Base-by-base conservation (phyloP, 176 grass and related monocot species). In the Carex littledalei region DNA sequence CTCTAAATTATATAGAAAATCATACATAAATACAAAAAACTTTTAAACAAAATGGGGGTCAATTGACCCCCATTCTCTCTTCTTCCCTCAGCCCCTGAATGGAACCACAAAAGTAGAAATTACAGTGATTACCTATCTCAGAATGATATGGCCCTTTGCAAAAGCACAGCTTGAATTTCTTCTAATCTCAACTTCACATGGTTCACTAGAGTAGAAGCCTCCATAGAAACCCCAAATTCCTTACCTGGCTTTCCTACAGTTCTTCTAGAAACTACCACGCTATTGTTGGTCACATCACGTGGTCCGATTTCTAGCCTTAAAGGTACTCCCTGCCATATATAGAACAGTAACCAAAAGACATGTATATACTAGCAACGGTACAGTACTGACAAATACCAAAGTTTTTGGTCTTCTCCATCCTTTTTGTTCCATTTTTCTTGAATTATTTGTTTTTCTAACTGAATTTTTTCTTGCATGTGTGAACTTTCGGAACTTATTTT, bases 171-270 rank as follows among this genome's bases (percentile, higher is more conserved):
- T 80, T 99, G 96, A 79, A 95, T 99, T 69, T 99, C 96, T 70
- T 95, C 96, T 85, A 99, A 89, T 41, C 88, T 90, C 17, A 83
- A 85, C 77, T 95, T 95, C 80, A 98, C 79, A 89, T 95, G 89
- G 24, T 86, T 81, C 74, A 94, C 75, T 86, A 98, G 80, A 80
- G 39, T 56, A 58, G 93, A 86, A 65, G 93, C 82, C 16, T 98
- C 93, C 91, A 98, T 95, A 79, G 93, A 92, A 32, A 95, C 84
- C 22, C 95, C 95, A 81, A 94, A 98, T 64, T 98, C 96, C 88
- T 98, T 98, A 63, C 95, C 96, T 83, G 89, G 85, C 63, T 98
- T 98, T 84, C 93, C 93, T 78, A 98, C 49, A 90, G 95, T 91
- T 87, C 91, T 89, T 74, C 91, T 90, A 66, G 89, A 98, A 86